Evolutionary conservation across 352 stramenopile species (phyloP).

Genomic region (Globisporangium perplexum): DNA sequence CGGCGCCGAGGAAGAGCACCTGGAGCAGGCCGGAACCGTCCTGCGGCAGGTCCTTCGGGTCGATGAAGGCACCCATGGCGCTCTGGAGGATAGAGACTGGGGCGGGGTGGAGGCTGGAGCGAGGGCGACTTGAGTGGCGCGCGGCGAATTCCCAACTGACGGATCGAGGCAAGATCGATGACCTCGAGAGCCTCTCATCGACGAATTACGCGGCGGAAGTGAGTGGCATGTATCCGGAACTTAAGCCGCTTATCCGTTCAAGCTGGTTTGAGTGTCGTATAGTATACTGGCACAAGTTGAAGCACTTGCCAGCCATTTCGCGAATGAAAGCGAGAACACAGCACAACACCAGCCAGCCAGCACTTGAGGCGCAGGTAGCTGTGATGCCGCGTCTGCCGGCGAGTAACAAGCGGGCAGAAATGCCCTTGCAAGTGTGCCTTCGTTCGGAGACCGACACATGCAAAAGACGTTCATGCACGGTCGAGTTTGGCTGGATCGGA

Average conservation of each 20-base stretch:
- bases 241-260: neutral
- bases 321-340: too few species aligned
- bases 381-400: too few species aligned
- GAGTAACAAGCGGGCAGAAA: too few species aligned
- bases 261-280: neutral
- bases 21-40: slow-evolving; percentile 77
- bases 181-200: neutral
- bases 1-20: slow-evolving; percentile 93
- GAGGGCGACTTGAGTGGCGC: slow-evolving; percentile 2
- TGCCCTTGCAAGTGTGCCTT: too few species aligned
- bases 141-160: slow-evolving; percentile 14
- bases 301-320: neutral
- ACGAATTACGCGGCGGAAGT: neutral
- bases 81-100: neutral
- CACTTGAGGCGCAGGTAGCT: too few species aligned
- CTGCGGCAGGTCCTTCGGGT: slow-evolving; percentile 79
- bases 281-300: too few species aligned
- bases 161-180: too few species aligned
- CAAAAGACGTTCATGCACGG: too few species aligned
- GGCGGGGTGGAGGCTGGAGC: neutral
- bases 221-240: neutral
- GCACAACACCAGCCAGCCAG: too few species aligned
- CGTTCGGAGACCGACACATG: too few species aligned
- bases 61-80: slow-evolving; percentile 65
- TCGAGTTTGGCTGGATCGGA: too few species aligned